Evolutionary conservation across 192 early-diverging fungal species (phyloP).

Genomic region (Backusella circina): DNA sequence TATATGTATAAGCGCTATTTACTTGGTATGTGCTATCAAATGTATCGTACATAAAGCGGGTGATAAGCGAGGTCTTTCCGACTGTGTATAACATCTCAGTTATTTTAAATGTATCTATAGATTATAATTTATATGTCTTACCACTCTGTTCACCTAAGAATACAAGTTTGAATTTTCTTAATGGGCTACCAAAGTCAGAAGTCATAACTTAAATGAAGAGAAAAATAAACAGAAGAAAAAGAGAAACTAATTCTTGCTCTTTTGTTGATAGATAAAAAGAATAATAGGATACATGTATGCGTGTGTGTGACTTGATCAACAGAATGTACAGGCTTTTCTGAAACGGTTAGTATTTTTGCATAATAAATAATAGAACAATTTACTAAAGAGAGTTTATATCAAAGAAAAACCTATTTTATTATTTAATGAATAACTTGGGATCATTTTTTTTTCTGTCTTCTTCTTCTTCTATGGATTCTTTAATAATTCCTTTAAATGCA

Average conservation of each 20-base stretch:
- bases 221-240: not conserved
- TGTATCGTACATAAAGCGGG: constrained; percentile 99
- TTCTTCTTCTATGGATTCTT: constrained; percentile 21
- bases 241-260: not conserved
- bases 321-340: not conserved
- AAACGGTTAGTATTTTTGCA: not conserved
- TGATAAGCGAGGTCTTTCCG: constrained; percentile 97
- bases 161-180: constrained; percentile 95
- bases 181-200: constrained; percentile 48
- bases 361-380: not conserved
- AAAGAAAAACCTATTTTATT: not conserved
- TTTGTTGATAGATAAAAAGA: not conserved
- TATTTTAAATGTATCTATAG: no score
- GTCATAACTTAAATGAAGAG: not conserved
- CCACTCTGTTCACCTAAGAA: constrained; percentile 99
- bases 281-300: not conserved
- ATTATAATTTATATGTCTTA: constrained; percentile 35
- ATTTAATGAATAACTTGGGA: not conserved
- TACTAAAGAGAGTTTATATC: not conserved
- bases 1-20: not conserved
- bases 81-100: constrained; percentile 46
- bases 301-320: not conserved
- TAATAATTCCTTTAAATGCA: no score
- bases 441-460: constrained; percentile 12
- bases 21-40: constrained; percentile 96